Evolutionary conservation across 2,329 filamentous ascomycete species (phyloP), one percentile per base, ranked within the genome.

Genomic region (Trichoderma polysporum): DNA sequence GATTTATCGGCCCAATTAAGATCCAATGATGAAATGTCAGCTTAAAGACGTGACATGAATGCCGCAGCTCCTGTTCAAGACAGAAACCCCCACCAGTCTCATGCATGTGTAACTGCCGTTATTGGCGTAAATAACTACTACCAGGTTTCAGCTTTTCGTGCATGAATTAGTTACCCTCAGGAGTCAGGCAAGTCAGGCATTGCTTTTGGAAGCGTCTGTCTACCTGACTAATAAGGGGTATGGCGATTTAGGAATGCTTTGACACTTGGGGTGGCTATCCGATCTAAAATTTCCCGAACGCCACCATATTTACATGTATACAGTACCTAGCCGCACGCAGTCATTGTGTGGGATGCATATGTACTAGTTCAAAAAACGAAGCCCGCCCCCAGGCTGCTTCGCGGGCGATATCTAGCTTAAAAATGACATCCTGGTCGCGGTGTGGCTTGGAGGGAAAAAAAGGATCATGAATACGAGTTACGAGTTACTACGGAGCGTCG

Each of bases 391-490:
- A 41, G 59, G 25, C n/a, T 53, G 37, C 59, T 25, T 53, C 59
- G 37, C 47, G 33, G 39, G 29, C 41, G 59, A 53, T 25, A 62
- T 52, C 59, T 17, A 52, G 31, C 35, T n/a, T 19, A 50, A 63
- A 63, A 63, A 41, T 53, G 49, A 13, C n/a, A 63, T 63, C 59
- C 49, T 54, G 31, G 59, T 63, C 49, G 35, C 25, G 15, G 10
- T 53, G 59, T 41, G 59, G 59, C 59, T 63, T 47, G 39, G 49
- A 52, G 29, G 35, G 54, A 19, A 6, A 39, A 31, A 63, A 31
- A 31, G 49, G 27, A 39, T 62, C 47, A 17, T 13, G 25, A 31
- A 63, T 63, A 45, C 59, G 59, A 29, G 39, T 31, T 37, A 27
- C 7, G 22, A 59, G 22, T 33, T 15, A 37, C 4, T 25, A 22